Conservation (phyloP, 768 basidiomycete genomes). For the Pulveroboletus sp. region DNA sequence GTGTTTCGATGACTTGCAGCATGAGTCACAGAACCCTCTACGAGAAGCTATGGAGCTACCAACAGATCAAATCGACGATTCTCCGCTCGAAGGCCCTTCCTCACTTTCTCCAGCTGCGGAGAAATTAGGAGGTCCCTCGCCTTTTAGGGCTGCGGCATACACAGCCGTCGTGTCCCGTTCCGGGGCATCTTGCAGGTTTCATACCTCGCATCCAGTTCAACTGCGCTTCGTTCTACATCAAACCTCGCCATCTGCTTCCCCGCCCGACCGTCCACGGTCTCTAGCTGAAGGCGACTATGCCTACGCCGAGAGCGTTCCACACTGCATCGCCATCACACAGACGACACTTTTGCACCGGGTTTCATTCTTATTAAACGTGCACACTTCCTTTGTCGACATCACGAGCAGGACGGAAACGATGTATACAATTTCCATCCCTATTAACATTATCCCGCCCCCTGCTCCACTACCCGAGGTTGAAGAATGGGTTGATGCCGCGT, state of each 20-base stretch:
- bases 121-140: constrained; percentile 32
- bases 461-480: constrained; percentile 81
- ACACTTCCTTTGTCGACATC: constrained; percentile 75
- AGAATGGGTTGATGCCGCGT: constrained; percentile 67
- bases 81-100: constrained; percentile 31
- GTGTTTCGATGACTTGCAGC: constrained; percentile 36
- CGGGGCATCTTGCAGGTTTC: constrained; percentile 91
- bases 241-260: constrained; percentile 47
- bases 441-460: constrained; percentile 68
- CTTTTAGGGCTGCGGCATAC: constrained; percentile 40
- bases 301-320: constrained; percentile 54
- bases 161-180: constrained; percentile 71
- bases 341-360: constrained; percentile 81
- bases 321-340: constrained; percentile 78
- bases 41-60: constrained; percentile 15
- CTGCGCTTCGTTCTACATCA: constrained; percentile 82
- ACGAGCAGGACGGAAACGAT: constrained; percentile 65
- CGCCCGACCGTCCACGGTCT: constrained; percentile 43
- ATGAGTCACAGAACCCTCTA: constrained; percentile 30
- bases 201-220: constrained; percentile 68
- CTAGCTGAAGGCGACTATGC: constrained; percentile 43
- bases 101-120: constrained; percentile 22
- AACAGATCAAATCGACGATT: constrained; percentile 13
- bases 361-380: constrained; percentile 70
- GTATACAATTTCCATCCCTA: constrained; percentile 62